Evolutionary conservation across 768 basidiomycete species (phyloP), one percentile per base, ranked within the genome.

Genomic region (Hericium erinaceus): DNA sequence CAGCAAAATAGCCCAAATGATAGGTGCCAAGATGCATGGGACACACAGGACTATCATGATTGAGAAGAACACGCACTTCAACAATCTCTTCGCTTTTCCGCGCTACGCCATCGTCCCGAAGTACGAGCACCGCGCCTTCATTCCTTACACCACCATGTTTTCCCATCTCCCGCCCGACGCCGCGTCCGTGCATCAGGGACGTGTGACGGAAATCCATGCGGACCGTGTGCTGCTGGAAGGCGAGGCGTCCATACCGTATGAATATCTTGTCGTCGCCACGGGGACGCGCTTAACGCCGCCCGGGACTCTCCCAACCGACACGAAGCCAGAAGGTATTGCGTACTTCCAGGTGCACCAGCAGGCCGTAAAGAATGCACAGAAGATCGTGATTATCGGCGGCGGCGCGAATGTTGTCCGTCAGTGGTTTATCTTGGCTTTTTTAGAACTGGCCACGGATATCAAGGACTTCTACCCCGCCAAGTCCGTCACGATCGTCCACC

Each of bases 361-460:
- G 26, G 66, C 59, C 3, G 67, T 77, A n/a, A 57, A 63, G 39
- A 54, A 61, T 9, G 69, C 72, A 2, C 61, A 62, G 24, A 65
- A 67, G 48, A 60, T 75, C 12, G 66, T 73, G 18, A 61, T 76
- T 16, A 54, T 73, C 16, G 75, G 75, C 11, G 73, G 69, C 33
- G 75, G 75, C 3, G 70, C 75, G 7, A 70, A 73, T 4, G 75
- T 74, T 3, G 63, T 74, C 18, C 68, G 68, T 69, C 48, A 40
- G 67, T 63, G 11, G 18, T 39, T 50, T 4, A 2, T 15, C 41
- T 44, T 26, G 26, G 26, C 40, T 13, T 18, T 7, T 5, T 26
- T 26, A 69, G 69, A 70, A 40, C 61, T 67, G 52, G 65, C 67
- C 4, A 60, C 63, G 13, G 69, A 70, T 57, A 64, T 67, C 55